Evolutionary conservation across 2,329 filamentous ascomycete genomes (phyloP).

Genomic region (Apiospora rasikravindrae): DNA sequence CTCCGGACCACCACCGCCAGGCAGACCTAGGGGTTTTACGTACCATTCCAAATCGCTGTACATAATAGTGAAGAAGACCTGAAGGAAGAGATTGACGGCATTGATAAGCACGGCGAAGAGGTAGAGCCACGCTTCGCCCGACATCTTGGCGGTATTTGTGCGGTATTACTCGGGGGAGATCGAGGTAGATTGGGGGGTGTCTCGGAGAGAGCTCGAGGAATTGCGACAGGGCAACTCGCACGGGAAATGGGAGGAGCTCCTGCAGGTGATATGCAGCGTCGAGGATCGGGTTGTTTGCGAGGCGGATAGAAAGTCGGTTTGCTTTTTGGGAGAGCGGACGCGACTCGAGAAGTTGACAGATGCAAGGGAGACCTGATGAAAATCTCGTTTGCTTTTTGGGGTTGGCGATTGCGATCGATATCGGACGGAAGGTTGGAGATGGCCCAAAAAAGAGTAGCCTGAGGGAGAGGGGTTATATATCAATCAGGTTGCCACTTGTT

Average conservation of each 20-base stretch:
- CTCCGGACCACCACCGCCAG: constrained; percentile 10
- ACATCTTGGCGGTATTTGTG: constrained; percentile 64
- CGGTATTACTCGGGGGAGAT: constrained; percentile 5
- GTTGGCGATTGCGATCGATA: constrained; percentile 17
- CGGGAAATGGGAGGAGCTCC: neutral
- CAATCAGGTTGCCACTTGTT: constrained; percentile 13
- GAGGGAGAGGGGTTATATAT: constrained; percentile 8
- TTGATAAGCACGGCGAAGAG: constrained; percentile 98
- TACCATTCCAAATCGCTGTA: constrained; percentile 99
- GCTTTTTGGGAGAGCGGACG: neutral
- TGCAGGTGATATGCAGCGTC: neutral
- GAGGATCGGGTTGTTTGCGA: neutral
- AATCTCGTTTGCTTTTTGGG: constrained; percentile 2
- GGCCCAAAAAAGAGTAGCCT: constrained; percentile 12
- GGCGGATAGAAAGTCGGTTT: neutral
- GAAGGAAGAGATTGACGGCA: constrained; percentile 98
- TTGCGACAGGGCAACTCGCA: constrained; percentile 5
- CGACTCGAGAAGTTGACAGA: constrained; percentile 7
- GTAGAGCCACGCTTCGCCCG: constrained; percentile 98
- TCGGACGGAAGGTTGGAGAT: constrained; percentile 14
- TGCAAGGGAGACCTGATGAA: neutral
- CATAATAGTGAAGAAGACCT: constrained; percentile 99
- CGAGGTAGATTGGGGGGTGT: neutral
- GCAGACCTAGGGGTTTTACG: constrained; percentile 44
- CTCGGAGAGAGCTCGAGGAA: neutral